These are phyloP conservation scores for Diaporthe batatas DNA, from an alignment of 2,329 filamentous ascomycete genomes.

Conservation along the genomic window DNA sequence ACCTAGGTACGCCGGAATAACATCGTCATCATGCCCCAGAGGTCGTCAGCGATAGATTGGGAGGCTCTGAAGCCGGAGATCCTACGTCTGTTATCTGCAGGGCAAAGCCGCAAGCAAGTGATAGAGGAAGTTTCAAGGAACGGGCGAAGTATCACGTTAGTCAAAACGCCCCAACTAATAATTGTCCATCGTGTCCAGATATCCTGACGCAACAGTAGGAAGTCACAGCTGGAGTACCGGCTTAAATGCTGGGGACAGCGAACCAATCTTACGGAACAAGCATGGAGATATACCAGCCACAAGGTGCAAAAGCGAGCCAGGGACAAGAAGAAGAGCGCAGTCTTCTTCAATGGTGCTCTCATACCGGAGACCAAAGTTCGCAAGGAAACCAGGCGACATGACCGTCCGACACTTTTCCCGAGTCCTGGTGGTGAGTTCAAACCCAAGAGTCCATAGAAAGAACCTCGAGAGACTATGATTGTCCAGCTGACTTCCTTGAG, in stretches of 20 bases:
- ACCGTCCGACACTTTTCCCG: background rate
- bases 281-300: background rate
- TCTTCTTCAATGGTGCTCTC: background rate
- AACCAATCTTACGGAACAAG: background rate
- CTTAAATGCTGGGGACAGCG: constrained; percentile 4
- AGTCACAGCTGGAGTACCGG: constrained; percentile 5
- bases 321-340: background rate
- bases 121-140: background rate
- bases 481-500: too few relatives aligned
- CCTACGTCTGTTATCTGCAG: background rate
- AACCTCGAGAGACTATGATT: too few relatives aligned
- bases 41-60: background rate
- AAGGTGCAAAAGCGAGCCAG: background rate
- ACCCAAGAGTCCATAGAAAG: too few relatives aligned
- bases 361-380: background rate
- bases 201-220: background rate
- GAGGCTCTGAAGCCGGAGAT: background rate
- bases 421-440: background rate
- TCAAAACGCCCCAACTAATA: accelerated
- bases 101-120: background rate
- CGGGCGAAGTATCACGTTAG: constrained; percentile 4
- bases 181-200: background rate
- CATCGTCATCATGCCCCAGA: background rate
- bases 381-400: background rate
- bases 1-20: too few relatives aligned